Base-by-base conservation (phyloP, 176 grass and related monocot genomes). In the Dendrocalamus sinicus region DNA sequence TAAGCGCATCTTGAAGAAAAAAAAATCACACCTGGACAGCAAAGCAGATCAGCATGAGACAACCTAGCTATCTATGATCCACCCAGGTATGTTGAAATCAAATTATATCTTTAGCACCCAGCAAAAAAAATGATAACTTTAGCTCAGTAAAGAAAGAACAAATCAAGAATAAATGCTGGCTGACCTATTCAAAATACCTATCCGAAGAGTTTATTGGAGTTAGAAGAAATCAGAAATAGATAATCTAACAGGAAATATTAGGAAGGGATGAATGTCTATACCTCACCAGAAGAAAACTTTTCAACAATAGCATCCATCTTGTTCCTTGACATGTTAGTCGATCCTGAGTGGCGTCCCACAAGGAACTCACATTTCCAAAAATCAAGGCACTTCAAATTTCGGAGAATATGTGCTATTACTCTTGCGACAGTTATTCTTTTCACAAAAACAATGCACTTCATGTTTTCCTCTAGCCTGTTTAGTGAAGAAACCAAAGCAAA, bases 381-480 rank as follows among this genome's bases (percentile, higher is more conserved):
- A 59, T 89, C 83, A 80, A 95, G 93, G 86, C 65, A 87, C 86
- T 84, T 89, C 78, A 98, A 74, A 7, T 89, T 93, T 64, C 37
- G 67, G 66, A 98, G 91, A 88, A 95, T 85, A 71, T 87, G 55
- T 85, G 89, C 78, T 74, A 98, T 86, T 65, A 90, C 83, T 93
- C 78, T 92, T 73, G 93, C 93, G 8, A 92, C 83, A 59, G 91
- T 90, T 20, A 78, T 93, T 87, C 95, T 93, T 92, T 95, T 98
- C 86, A 98, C 95, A 73, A 98, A 98, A 80, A 98, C 81, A 87
- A 98, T 98, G 54, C 95, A 98, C 84, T 98, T 98, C 80, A 70
- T 93, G 64, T 82, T 82, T 72, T 91, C 91, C 84, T 92, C 61
- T 39, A 89, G 75, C 85, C 91, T 97, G 85, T 69, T 82, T 65